A percentile compares a stretch with the other conserved stretches of the same genome.
These are phyloP conservation scores for Fagopyrum homotropicum DNA, from an alignment of 148 eudicot species.

Conservation along the genomic window DNA sequence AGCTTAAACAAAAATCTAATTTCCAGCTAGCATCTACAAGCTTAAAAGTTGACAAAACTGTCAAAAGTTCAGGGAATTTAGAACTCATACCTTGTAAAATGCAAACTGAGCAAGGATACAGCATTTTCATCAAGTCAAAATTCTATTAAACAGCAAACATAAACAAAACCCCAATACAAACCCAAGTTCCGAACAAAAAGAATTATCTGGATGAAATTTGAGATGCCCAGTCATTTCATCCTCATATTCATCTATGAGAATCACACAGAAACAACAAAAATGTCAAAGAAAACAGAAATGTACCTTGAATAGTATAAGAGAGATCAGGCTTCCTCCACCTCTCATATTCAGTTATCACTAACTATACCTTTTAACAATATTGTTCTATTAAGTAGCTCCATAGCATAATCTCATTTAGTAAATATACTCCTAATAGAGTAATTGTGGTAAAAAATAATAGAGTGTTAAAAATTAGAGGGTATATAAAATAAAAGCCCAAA, in stretches of 20 bases:
- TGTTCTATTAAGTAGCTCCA: no score
- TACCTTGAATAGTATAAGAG: background rate
- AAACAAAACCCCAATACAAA: background rate
- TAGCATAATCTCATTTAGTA: no score
- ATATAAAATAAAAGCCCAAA: no score
- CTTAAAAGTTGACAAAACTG: background rate
- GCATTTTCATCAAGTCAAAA: background rate
- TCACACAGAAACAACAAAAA: background rate
- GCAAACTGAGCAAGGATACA: background rate
- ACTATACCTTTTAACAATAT: no score
- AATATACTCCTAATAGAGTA: no score
- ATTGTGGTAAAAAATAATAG: no score
- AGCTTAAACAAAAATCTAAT: background rate
- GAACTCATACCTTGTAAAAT: background rate
- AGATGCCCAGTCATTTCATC: background rate
- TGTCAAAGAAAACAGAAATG: background rate
- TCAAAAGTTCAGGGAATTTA: background rate
- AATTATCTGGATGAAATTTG: background rate
- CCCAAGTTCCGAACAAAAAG: background rate
- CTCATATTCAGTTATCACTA: constrained; percentile 14
- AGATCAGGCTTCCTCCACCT: background rate
- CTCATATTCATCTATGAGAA: background rate
- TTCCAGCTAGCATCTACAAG: background rate
- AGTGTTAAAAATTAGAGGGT: no score
- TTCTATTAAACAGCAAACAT: background rate